These are phyloP conservation scores for Populus simonii DNA, from an alignment of 345 rosid species.

Conservation along the genomic window DNA sequence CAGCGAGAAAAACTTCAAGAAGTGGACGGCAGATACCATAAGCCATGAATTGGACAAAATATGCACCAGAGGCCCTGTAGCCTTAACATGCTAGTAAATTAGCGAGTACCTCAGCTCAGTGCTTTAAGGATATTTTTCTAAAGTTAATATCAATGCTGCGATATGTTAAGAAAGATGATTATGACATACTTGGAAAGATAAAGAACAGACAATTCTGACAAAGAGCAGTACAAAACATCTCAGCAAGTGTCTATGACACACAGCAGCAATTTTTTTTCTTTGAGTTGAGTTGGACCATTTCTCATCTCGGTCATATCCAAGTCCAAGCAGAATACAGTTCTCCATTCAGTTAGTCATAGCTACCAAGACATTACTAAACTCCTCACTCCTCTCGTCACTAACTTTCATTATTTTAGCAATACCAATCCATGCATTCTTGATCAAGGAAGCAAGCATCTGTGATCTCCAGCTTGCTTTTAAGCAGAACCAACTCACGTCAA, in stretches of 20 bases:
- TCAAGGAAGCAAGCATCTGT: conserved; percentile 43
- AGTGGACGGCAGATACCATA: background rate
- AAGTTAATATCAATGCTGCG: background rate
- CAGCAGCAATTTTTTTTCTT: no score
- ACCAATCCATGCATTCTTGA: conserved; percentile 17
- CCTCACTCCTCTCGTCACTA: conserved; percentile 7
- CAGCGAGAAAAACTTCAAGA: no score
- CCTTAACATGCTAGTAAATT: background rate
- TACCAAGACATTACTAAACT: background rate
- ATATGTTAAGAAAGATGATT: background rate
- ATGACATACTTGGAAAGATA: no score
- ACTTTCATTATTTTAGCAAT: conserved; percentile 4
- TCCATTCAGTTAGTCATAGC: conserved; percentile 20
- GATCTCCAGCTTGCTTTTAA: conserved; percentile 47
- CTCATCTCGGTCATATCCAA: no score
- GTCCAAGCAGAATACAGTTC: no score
- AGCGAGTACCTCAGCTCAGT: background rate
- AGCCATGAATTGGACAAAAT: background rate
- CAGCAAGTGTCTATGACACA: no score
- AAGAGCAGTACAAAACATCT: no score
- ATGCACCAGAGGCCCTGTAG: background rate
- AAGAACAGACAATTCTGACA: no score
- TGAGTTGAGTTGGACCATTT: no score
- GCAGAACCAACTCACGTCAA: conserved; percentile 51
- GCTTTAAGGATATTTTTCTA: no score